A percentile compares a stretch with the other conserved stretches of the same genome.
phyloP scores from a whole-genome alignment of 1,284 basidiomycete genomes.

The Ganoderma sp. region DNA sequence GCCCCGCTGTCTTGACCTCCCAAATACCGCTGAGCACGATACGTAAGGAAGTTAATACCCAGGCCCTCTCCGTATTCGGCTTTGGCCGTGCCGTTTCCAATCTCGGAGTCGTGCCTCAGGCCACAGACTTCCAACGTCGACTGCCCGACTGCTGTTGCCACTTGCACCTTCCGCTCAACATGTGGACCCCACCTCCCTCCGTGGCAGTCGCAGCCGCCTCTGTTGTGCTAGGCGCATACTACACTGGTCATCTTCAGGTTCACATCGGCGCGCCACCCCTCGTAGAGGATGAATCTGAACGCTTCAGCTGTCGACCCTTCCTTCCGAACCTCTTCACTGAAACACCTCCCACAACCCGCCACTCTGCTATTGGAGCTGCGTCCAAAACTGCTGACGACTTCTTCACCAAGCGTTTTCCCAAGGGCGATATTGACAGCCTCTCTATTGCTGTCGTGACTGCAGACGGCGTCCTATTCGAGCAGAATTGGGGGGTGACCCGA shows the following conservation, averaged over 20 bases:
- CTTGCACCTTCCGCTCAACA: not conserved
- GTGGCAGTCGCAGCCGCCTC: not conserved
- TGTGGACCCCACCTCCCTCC: not conserved
- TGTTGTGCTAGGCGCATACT: not conserved
- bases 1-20: too few relatives aligned
- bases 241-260: not conserved
- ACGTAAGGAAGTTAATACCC: too few relatives aligned
- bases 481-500: constrained; percentile 23
- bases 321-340: constrained; percentile 24
- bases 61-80: too few relatives aligned
- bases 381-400: not conserved
- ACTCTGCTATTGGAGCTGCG: constrained; percentile 5
- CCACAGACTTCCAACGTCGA: too few relatives aligned
- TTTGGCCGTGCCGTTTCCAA: too few relatives aligned
- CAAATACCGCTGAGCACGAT: too few relatives aligned
- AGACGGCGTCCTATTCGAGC: constrained; percentile 18
- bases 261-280: not conserved
- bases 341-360: constrained; percentile 14
- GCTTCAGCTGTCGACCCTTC: constrained; percentile 26
- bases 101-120: too few relatives aligned
- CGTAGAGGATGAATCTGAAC: constrained; percentile 4
- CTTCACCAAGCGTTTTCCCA: constrained; percentile 18
- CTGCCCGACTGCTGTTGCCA: too few relatives aligned
- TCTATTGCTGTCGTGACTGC: constrained; percentile 28
- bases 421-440: constrained; percentile 29